Conservation (phyloP, 768 basidiomycete genomes). For the Sarcodon sp. region DNA sequence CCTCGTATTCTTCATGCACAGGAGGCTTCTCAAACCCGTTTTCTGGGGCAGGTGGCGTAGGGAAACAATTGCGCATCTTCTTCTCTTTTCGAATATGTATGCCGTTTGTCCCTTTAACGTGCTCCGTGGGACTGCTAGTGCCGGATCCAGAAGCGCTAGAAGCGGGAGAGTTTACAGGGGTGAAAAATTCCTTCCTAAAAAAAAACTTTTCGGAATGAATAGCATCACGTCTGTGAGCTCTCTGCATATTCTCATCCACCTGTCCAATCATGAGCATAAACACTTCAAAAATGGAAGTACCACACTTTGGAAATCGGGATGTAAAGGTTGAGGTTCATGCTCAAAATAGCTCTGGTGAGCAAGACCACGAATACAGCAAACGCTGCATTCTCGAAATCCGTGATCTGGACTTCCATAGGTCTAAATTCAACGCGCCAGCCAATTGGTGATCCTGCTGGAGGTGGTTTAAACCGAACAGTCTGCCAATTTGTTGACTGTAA, state of each 20-base stretch:
- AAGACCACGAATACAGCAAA: slow-evolving; percentile 93
- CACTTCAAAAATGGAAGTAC: not conserved
- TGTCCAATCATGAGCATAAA: slow-evolving; percentile 16
- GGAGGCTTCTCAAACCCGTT: slow-evolving; percentile 27
- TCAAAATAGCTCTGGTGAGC: slow-evolving; percentile 85
- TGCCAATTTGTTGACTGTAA: slow-evolving; percentile 99
- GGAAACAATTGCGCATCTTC: slow-evolving; percentile 63
- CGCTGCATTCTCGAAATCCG: slow-evolving; percentile 98
- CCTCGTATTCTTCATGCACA: slow-evolving; percentile 77
- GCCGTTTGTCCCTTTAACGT: slow-evolving; percentile 10
- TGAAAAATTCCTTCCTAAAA: slow-evolving; percentile 82
- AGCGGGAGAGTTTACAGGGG: slow-evolving; percentile 19
- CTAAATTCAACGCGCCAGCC: slow-evolving; percentile 99
- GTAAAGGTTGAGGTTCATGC: slow-evolving; percentile 88
- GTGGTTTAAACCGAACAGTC: slow-evolving; percentile 96
- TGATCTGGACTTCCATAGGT: slow-evolving; percentile 98
- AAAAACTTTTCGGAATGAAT: slow-evolving; percentile 64
- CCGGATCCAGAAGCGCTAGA: slow-evolving; percentile 11
- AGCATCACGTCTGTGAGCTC: slow-evolving; percentile 80
- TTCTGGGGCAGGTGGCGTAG: slow-evolving; percentile 38
- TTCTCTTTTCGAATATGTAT: slow-evolving; percentile 38
- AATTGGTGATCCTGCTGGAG: slow-evolving; percentile 82
- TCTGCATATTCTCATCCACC: slow-evolving; percentile 96
- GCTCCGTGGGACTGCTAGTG: slow-evolving; percentile 10
- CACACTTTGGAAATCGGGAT: slow-evolving; percentile 90